Base-by-base conservation (phyloP, 164 flowering plant species). In the Brasenia schreberi region DNA sequence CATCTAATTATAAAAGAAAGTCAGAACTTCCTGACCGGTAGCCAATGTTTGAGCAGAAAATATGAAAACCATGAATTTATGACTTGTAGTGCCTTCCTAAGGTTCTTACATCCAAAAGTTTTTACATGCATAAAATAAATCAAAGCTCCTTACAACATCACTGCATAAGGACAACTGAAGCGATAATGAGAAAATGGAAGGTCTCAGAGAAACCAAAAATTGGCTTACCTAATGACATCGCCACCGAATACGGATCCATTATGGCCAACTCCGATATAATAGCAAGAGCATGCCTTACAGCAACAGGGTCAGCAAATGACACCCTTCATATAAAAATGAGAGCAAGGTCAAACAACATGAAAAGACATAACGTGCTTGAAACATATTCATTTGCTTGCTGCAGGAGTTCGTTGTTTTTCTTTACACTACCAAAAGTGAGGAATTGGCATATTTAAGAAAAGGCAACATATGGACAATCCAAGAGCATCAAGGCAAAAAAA, bases 261-360 rank as follows among this genome's bases (percentile, higher is more conserved):
- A 84, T 69, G 42, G 97, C 96, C 66, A 94, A 72, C 72, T 91
- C 97, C 6, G 92, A 81, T 60, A 94, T 77, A 64, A 94, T 87
- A 72, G 84, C 97, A 67, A 94, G 72, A 65, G 99, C 73, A 83
- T 94, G 99, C 77, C 99, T 81, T 75, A 94, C 99, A 67, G 99
- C 93, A 75, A 94, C 87, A 42, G 99, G 99, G 78, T 94, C 99
- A 77, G 97, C 75, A 79, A 91, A 91, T 49, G 92, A 89, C 70
- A 91, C 78, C 77, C 99, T 91, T 81, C 73, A 81, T 42, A 60
- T 33, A 68, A 43, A 59, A 71, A 33, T 33, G 39, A 33, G 39
- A 33, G 3, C 39, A 33, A 33, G 39, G 39, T 33, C 39, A 33
- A 33, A 33, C 39, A 33, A 33, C 39, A 33, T 33, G 39, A 33